Conservation (phyloP, 495 filamentous ascomycete genomes). For the Aspergillus affinis region DNA sequence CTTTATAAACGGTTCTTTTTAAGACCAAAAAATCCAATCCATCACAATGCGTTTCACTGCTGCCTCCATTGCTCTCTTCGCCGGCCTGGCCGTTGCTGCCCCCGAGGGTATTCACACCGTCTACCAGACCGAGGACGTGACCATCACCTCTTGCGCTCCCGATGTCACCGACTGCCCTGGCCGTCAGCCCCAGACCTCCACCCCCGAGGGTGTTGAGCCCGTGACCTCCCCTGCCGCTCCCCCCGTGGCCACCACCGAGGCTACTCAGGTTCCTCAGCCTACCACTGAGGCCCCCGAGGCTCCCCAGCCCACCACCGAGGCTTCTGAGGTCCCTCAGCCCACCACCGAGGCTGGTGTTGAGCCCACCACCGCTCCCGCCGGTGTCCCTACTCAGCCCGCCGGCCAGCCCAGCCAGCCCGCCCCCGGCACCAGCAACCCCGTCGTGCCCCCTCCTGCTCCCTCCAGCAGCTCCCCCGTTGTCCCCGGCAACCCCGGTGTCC, state of each 20-base stretch:
- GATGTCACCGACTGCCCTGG: conserved; percentile 60
- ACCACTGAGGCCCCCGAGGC: background rate
- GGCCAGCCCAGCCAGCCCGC: conserved; percentile 8
- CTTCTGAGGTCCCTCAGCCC: background rate
- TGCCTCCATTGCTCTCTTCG: conserved; percentile 50
- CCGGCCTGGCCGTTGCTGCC: conserved; percentile 45
- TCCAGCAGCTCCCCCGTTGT: conserved; percentile 20
- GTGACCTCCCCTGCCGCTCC: conserved; percentile 17
- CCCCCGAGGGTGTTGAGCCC: conserved; percentile 20
- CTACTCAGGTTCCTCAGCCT: background rate
- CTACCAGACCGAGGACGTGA: conserved; percentile 55
- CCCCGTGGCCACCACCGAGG: conserved; percentile 15
- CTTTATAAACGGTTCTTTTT: conserved; percentile 24
- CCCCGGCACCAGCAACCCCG: conserved; percentile 13
- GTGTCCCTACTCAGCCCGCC: conserved; percentile 9
- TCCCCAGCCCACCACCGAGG: too few species aligned
- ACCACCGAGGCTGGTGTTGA: background rate
- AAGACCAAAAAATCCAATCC: conserved; percentile 25
- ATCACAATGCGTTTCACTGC: conserved; percentile 58
- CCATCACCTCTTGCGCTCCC: conserved; percentile 60
- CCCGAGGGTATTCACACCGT: conserved; percentile 42
- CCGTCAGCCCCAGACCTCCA: conserved; percentile 19
- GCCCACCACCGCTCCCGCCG: conserved; percentile 16
- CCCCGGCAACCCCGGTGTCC: conserved; percentile 13
- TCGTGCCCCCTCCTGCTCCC: conserved; percentile 17